Conservation (phyloP, 2,329 filamentous ascomycete species). For the Colletotrichum sp. region DNA sequence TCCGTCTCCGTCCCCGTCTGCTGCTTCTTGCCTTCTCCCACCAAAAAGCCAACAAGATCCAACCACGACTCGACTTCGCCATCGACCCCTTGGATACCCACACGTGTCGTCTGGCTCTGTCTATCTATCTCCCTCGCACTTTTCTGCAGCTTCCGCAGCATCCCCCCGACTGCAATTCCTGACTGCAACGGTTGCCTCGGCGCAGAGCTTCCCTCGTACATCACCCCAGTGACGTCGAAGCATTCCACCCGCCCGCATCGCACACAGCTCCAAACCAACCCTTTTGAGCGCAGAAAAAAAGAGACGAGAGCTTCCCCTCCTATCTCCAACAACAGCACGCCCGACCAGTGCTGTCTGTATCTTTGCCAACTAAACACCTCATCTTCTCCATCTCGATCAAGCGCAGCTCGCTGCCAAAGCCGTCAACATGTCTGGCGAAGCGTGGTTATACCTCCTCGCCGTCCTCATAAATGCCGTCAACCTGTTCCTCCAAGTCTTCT, state of each 20-base stretch:
- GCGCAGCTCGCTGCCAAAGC: slow-evolving; percentile 16
- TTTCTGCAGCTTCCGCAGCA: background rate
- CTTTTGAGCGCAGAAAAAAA: background rate
- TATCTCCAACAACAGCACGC: slow-evolving; percentile 2
- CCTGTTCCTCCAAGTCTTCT: slow-evolving; percentile 99
- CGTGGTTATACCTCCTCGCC: slow-evolving; percentile 96
- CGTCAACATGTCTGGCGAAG: slow-evolving; percentile 87
- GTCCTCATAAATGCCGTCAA: slow-evolving; percentile 99
- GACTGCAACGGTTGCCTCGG: background rate
- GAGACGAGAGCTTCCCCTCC: background rate
- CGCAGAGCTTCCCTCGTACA: slow-evolving; percentile 10
- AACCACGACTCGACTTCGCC: slow-evolving; percentile 1
- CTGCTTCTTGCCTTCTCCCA: background rate
- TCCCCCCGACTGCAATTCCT: background rate
- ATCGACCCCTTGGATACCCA: background rate
- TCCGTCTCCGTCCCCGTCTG: background rate
- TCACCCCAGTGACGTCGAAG: slow-evolving; percentile 21
- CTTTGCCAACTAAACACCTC: background rate
- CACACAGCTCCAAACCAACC: slow-evolving; percentile 1
- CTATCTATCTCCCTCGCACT: background rate
- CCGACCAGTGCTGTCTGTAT: background rate
- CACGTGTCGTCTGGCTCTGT: slow-evolving; percentile 3
- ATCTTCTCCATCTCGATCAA: background rate
- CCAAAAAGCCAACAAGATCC: background rate
- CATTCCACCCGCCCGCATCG: slow-evolving; percentile 14